These are phyloP conservation scores for Chlamydomonas eustigma DNA, from an alignment of 139 green algal species.

Conservation along the genomic window DNA sequence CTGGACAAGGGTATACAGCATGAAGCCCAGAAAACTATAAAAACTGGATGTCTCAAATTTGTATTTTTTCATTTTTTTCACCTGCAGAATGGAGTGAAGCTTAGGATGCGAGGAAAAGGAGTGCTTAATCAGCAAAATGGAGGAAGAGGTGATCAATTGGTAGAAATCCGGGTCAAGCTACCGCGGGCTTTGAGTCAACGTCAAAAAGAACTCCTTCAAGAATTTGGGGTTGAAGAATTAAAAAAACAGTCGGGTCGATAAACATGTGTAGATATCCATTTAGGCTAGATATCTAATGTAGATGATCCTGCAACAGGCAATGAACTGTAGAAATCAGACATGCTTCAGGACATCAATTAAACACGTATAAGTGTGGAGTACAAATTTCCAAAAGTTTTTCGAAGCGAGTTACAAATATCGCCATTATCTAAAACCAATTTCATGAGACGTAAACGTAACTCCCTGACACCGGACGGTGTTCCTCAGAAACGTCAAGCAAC, in stretches of 20 bases:
- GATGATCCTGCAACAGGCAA: too few relatives aligned
- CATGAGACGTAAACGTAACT: too few relatives aligned
- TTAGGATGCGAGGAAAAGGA: conserved; percentile 64
- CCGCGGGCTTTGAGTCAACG: background rate
- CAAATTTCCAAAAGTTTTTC: too few relatives aligned
- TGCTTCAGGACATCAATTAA: too few relatives aligned
- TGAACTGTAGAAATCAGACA: too few relatives aligned
- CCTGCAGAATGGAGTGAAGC: conserved; percentile 58
- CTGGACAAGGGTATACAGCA: too few relatives aligned
- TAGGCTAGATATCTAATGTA: too few relatives aligned
- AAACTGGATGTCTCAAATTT: background rate
- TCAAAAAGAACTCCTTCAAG: background rate
- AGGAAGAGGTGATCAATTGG: conserved; percentile 57
- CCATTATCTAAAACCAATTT: too few relatives aligned
- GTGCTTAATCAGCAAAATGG: conserved; percentile 31
- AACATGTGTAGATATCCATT: too few relatives aligned
- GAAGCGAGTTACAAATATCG: too few relatives aligned
- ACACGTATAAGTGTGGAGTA: too few relatives aligned
- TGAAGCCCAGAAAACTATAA: background rate
- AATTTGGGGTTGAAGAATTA: conserved; percentile 10
- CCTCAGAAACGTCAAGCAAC: background rate
- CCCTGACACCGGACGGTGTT: background rate
- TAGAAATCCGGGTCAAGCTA: conserved; percentile 34
- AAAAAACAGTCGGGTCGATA: background rate
- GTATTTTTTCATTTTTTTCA: conserved; percentile 9